Evolutionary conservation across 805 yeast genomes (phyloP).

Genomic region (Tetrapisispora taiwanensis): DNA sequence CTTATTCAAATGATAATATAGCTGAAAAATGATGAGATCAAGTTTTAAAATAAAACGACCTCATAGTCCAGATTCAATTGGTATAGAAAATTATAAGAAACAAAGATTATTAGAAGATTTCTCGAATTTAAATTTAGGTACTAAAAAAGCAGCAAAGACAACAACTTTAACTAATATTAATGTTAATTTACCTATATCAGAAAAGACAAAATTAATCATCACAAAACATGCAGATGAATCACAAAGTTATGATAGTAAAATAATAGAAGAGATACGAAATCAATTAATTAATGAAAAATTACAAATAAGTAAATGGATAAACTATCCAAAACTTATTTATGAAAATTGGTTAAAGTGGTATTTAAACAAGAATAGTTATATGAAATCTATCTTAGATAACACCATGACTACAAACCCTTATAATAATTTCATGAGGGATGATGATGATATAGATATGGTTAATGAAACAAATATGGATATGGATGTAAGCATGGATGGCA

Average conservation of each 20-base stretch:
- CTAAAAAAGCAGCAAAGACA: conserved; percentile 3
- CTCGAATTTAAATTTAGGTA: conserved; percentile 20
- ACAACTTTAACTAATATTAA: conserved; percentile 2
- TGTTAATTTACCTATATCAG: conserved; percentile 5
- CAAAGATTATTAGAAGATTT: conserved; percentile 26
- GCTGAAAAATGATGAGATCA: not conserved
- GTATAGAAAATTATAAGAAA: conserved; percentile 27
- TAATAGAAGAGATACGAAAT: conserved; percentile 5
- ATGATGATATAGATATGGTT: not conserved
- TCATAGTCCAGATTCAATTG: conserved; percentile 19
- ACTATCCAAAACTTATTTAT: conserved; percentile 14
- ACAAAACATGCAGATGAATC: not conserved
- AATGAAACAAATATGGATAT: not conserved
- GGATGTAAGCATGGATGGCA: not conserved
- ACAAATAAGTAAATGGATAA: conserved; percentile 24
- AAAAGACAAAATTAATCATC: conserved; percentile 3
- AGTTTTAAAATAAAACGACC: conserved; percentile 20
- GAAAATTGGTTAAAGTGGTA: conserved; percentile 27
- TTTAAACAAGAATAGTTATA: not conserved
- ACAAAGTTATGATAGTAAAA: not conserved
- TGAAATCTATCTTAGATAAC: not conserved
- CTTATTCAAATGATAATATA: no score
- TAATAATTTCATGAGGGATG: not conserved
- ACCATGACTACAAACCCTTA: no score
- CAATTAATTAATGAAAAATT: conserved; percentile 10